A percentile compares a stretch with the other conserved stretches of the same genome.
phyloP scores from a whole-genome alignment of 2,329 filamentous ascomycete species.

The Domatiomyces catenatus region DNA sequence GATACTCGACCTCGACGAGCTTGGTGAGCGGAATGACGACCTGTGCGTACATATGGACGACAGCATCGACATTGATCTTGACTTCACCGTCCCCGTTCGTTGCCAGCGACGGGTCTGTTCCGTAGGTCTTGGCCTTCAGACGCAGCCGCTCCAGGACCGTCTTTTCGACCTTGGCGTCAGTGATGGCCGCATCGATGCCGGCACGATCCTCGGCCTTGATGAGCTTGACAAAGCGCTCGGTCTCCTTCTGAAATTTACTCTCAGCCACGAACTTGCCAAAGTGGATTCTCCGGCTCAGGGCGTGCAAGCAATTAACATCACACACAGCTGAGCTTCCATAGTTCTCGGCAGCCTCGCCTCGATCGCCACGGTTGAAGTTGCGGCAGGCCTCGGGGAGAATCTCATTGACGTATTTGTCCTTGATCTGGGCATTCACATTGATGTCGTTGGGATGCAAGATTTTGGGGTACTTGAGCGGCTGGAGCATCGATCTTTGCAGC shows the following conservation, averaged over 20 bases:
- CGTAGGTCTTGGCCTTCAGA: slow-evolving; percentile 85
- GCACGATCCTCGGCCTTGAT: slow-evolving; percentile 67
- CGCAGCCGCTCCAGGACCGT: slow-evolving; percentile 76
- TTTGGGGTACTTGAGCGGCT: slow-evolving; percentile 70
- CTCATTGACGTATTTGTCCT: slow-evolving; percentile 63
- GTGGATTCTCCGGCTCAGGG: slow-evolving; percentile 78
- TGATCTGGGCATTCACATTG: slow-evolving; percentile 78
- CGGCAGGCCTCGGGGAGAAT: slow-evolving; percentile 74
- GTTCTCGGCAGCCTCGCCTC: slow-evolving; percentile 79
- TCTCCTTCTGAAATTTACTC: slow-evolving; percentile 76
- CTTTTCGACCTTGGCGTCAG: slow-evolving; percentile 73
- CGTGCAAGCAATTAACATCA: slow-evolving; percentile 80
- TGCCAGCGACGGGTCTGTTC: slow-evolving; percentile 61
- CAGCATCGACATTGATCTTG: slow-evolving; percentile 87
- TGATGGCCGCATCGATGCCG: slow-evolving; percentile 81
- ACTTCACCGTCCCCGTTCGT: slow-evolving; percentile 27
- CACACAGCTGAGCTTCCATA: slow-evolving; percentile 85
- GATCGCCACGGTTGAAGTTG: slow-evolving; percentile 54
- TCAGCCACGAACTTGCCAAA: slow-evolving; percentile 98
- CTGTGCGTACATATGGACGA: slow-evolving; percentile 76
- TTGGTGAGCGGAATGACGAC: slow-evolving; percentile 97
- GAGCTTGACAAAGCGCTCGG: slow-evolving; percentile 62
- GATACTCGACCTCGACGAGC: slow-evolving; percentile 91
- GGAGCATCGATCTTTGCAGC: slow-evolving; percentile 67
- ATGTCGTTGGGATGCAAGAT: slow-evolving; percentile 81